Evolutionary conservation across 1,139 yeast genomes (phyloP), one percentile per base, ranked within the genome.

Genomic region (Lodderomyces jiufengensis): DNA sequence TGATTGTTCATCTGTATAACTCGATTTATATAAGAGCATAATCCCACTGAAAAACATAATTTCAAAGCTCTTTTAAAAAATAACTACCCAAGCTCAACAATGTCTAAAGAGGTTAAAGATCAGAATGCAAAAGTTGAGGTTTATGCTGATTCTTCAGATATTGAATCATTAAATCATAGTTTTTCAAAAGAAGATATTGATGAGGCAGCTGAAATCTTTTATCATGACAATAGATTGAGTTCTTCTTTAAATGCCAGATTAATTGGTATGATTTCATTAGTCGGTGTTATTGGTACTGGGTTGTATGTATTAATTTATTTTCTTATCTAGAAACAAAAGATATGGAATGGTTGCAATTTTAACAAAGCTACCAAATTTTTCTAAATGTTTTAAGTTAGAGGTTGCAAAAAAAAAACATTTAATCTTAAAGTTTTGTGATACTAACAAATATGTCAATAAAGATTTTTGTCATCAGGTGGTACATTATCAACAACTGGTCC

Each of bases 221-320:
- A 31, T 11, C 45, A 45, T 29, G 50, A 47, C 15, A 38, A 43
- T 28, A 29, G 33, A 33, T 54, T 44, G 29, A 41, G 33, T 12
- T 32, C 38, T 10, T 34, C 41, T 8, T 41, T 60, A 31, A 50
- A 55, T 30, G 55, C 55, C 36, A 52, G 67, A 39, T 65, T 60
- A 33, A 47, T 63, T 55, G 54, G 28, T 13, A 61, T 62, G 59
- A 44, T 63, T 15, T 50, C 67, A 3, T 50, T 62, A 32, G 66
- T 54, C 10, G 59, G 58, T 12, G 54, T 53, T 5, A 47, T 57
- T 36, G 62, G 62, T 26, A 57, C 62, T 4, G 59, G 59, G 7
- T 36, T 54, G 20, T 36, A 29, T 34, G 31, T 34, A 18, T 12
- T 14, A 16, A 27, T 18, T 18, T 7, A 5, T 18, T 18, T n/a